Evolutionary conservation across 257 asterid species (phyloP).

Genomic region (Salvia rosmarinus): DNA sequence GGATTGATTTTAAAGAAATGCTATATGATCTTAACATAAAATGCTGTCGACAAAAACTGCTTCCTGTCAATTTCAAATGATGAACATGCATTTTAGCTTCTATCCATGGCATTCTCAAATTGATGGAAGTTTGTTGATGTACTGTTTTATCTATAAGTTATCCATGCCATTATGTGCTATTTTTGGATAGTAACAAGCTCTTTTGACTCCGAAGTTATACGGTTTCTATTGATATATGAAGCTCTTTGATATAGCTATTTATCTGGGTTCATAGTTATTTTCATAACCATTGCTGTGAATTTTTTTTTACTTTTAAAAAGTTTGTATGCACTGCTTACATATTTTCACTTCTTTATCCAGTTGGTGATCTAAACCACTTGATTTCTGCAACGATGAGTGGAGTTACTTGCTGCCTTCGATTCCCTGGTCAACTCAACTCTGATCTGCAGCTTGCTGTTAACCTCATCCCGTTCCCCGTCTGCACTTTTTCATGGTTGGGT

Average conservation of each 20-base stretch:
- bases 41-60: background rate
- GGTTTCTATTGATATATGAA: background rate
- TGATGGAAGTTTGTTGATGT: background rate
- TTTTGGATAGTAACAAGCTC: background rate
- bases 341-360: constrained; percentile 40
- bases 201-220: background rate
- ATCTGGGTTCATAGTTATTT: background rate
- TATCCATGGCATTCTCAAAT: background rate
- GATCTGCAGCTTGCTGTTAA: constrained; percentile 77
- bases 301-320: background rate
- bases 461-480: constrained; percentile 78
- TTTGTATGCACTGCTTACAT: background rate
- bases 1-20: background rate
- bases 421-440: constrained; percentile 79
- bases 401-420: constrained; percentile 83
- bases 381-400: constrained; percentile 93
- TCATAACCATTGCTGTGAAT: background rate
- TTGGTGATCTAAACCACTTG: constrained; percentile 84
- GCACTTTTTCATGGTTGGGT: constrained; percentile 87
- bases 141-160: background rate
- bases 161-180: too few species aligned
- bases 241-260: background rate
- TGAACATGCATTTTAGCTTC: background rate
- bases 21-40: background rate
- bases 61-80: background rate